phyloP scores from a whole-genome alignment of 1,284 basidiomycete genomes.

The Cystobasidium pallidum region DNA sequence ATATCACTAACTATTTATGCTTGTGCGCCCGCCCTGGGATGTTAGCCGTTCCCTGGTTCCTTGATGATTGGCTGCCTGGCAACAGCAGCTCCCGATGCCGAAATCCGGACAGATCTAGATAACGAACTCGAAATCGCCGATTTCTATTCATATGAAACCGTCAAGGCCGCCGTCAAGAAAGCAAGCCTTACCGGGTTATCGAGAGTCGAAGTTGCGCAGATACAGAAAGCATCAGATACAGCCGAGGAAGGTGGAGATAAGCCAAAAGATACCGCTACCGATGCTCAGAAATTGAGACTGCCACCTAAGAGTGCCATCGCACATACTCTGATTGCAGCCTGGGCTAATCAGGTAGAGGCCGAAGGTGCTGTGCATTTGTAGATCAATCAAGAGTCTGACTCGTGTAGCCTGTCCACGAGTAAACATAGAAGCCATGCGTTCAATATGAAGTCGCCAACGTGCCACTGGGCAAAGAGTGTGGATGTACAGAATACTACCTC shows the following conservation, averaged over 20 bases:
- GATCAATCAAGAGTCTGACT: not conserved
- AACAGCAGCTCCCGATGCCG: conserved; percentile 57
- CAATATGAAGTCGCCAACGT: too few species aligned
- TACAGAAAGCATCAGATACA: conserved; percentile 58
- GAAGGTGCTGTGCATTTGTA: conserved; percentile 26
- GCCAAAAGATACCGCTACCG: conserved; percentile 43
- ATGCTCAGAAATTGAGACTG: conserved; percentile 62
- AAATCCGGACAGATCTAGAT: conserved; percentile 84
- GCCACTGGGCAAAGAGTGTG: too few species aligned
- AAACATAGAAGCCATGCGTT: too few species aligned
- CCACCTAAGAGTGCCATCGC: conserved; percentile 71
- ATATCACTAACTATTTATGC: too few species aligned
- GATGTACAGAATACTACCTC: too few species aligned
- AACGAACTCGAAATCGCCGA: conserved; percentile 93
- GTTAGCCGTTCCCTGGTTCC: conserved; percentile 51
- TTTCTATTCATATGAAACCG: conserved; percentile 80
- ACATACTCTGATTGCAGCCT: conserved; percentile 68
- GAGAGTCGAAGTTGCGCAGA: conserved; percentile 65
- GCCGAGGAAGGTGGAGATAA: conserved; percentile 44
- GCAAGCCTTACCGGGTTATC: conserved; percentile 64
- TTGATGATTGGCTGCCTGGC: conserved; percentile 58
- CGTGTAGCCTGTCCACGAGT: too few species aligned
- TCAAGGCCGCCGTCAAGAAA: conserved; percentile 67
- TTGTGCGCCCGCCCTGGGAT: conserved; percentile 15
- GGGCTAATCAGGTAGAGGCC: conserved; percentile 52